Evolutionary conservation across 495 filamentous ascomycete species (phyloP).

Genomic region (Cudoniella acicularis): DNA sequence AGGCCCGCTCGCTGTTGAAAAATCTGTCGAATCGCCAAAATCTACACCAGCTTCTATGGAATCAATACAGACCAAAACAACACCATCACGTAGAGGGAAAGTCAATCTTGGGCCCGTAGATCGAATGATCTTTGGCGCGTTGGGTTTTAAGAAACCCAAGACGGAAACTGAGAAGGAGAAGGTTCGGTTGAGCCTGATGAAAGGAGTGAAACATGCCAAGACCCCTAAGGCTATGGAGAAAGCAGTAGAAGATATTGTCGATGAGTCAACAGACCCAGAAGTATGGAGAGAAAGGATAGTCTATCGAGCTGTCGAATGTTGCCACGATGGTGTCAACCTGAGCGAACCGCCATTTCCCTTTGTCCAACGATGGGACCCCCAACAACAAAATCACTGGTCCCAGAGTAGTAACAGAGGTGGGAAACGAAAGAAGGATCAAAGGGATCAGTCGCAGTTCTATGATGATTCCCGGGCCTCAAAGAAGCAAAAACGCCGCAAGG

Average conservation of each 20-base stretch:
- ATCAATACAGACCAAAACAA: background rate
- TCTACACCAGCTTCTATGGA: slow-evolving; percentile 4
- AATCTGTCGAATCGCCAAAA: background rate
- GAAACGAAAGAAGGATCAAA: slow-evolving; percentile 39
- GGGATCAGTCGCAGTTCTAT: slow-evolving; percentile 29
- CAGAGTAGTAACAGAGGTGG: slow-evolving; percentile 38
- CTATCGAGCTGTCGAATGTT: slow-evolving; percentile 76
- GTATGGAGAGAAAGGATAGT: slow-evolving; percentile 72
- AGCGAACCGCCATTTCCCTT: slow-evolving; percentile 88
- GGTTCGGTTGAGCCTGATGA: slow-evolving; percentile 54
- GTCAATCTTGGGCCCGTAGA: slow-evolving; percentile 63
- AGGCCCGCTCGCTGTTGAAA: background rate
- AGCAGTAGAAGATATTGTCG: background rate
- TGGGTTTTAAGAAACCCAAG: slow-evolving; percentile 66
- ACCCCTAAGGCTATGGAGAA: slow-evolving; percentile 20
- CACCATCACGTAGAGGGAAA: slow-evolving; percentile 39
- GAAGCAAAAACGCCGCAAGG: slow-evolving; percentile 47
- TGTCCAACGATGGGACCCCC: slow-evolving; percentile 78
- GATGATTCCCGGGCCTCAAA: slow-evolving; percentile 31
- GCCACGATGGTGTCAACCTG: slow-evolving; percentile 65
- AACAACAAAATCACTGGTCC: slow-evolving; percentile 47
- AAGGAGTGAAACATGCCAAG: slow-evolving; percentile 40
- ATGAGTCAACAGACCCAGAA: slow-evolving; percentile 35
- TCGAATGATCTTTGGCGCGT: slow-evolving; percentile 65
- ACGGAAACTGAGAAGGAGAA: slow-evolving; percentile 63